Percentiles rank a stretch among this genome's conserved stretches.
Conservation (phyloP, 1,139 yeast genomes). For the Candida neerlandica region DNA sequence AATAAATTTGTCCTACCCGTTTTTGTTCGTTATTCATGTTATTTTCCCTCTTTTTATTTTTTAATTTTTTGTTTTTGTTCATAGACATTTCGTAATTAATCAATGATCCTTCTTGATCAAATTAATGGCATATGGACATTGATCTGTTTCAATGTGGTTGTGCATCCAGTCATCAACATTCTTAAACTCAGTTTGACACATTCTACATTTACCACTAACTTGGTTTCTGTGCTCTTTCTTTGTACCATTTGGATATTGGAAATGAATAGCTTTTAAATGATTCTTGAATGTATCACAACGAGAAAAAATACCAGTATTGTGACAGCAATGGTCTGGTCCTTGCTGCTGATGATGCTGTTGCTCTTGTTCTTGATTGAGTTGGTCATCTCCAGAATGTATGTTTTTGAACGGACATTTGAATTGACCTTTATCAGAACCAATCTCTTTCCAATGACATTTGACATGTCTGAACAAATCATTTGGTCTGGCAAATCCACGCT, state of each 20-base stretch:
- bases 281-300: constrained; percentile 92
- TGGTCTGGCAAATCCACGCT: constrained; percentile 84
- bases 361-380: not conserved
- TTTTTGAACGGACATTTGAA: constrained; percentile 49
- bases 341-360: not conserved
- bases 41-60: not conserved
- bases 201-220: constrained; percentile 74
- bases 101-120: constrained; percentile 12
- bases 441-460: constrained; percentile 79
- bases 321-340: constrained; percentile 56
- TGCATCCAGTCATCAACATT: constrained; percentile 81
- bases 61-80: not conserved
- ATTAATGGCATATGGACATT: constrained; percentile 42
- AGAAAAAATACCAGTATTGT: constrained; percentile 79
- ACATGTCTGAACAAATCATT: constrained; percentile 84
- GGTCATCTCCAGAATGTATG: constrained; percentile 17
- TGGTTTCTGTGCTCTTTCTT: constrained; percentile 72
- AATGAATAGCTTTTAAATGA: constrained; percentile 87
- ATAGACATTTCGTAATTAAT: not conserved
- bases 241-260: constrained; percentile 86
- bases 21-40: too few species aligned
- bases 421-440: constrained; percentile 52
- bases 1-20: not conserved
- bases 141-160: constrained; percentile 65
- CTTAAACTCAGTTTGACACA: constrained; percentile 65